Percentiles rank a stretch among this genome's conserved stretches.
Evolutionary conservation across 2,329 filamentous ascomycete genomes (phyloP).

Genomic region (Fusarium sp.): DNA sequence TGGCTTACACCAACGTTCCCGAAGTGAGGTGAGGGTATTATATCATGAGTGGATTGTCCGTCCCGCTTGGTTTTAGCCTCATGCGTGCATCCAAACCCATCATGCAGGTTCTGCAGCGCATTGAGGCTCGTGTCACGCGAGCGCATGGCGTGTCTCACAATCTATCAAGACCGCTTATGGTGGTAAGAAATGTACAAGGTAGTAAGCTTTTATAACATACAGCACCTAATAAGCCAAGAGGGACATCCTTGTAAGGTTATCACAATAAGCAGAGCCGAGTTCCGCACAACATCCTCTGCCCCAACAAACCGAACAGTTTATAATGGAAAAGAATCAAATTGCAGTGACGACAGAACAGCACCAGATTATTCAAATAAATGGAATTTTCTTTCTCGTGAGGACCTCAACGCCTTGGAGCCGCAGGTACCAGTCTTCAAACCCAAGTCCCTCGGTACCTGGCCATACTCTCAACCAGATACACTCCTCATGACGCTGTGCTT

Average conservation of each 20-base stretch:
- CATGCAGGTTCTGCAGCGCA: slow-evolving; percentile 21
- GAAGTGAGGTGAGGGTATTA: neutral
- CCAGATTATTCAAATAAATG: neutral
- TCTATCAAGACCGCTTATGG: neutral
- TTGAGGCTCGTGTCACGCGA: slow-evolving; percentile 31
- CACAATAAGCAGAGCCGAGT: too few species aligned
- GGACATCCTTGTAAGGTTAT: too few species aligned
- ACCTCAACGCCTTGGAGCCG: slow-evolving; percentile 23
- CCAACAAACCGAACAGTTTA: too few species aligned
- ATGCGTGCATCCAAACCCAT: slow-evolving; percentile 23
- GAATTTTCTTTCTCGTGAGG: slow-evolving; percentile 28
- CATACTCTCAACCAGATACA: slow-evolving; percentile 6
- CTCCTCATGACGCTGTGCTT: slow-evolving; percentile 11
- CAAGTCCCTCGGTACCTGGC: neutral
- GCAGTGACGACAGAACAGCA: neutral
- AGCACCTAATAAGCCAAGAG: too few species aligned
- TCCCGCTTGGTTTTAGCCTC: slow-evolving; percentile 24
- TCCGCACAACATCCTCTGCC: too few species aligned
- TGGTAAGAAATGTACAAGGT: neutral
- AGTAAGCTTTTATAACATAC: too few species aligned
- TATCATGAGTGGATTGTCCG: slow-evolving; percentile 27
- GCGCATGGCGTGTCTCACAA: slow-evolving; percentile 14
- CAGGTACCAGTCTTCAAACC: slow-evolving; percentile 10
- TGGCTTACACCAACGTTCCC: neutral
- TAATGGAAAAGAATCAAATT: too few species aligned